Conservation (phyloP, 2,329 filamentous ascomycete genomes). For the Ophiostoma himal-ulmi region DNA sequence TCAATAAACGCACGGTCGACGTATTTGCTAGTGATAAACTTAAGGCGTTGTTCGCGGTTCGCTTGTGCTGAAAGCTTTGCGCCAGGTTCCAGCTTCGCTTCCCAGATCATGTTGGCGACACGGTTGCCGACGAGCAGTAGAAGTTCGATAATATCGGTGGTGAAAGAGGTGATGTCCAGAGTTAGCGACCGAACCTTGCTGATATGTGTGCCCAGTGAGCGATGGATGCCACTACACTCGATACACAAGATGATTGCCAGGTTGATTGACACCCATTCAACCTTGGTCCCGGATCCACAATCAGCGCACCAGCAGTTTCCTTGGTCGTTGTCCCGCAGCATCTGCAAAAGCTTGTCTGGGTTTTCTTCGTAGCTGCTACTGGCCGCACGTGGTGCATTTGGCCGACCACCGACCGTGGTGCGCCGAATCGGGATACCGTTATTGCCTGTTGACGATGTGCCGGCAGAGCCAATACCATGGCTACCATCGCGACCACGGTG, state of each 20-base stretch:
- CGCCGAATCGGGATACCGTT: constrained; percentile 65
- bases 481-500: constrained; percentile 31
- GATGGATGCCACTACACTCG: constrained; percentile 95
- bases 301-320: constrained; percentile 93
- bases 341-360: constrained; percentile 78
- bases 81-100: constrained; percentile 69
- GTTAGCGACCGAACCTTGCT: constrained; percentile 95
- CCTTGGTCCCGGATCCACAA: constrained; percentile 83
- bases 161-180: constrained; percentile 92
- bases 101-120: constrained; percentile 95
- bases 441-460: constrained; percentile 41
- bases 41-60: constrained; percentile 82
- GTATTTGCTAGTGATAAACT: constrained; percentile 94
- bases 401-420: constrained; percentile 85
- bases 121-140: constrained; percentile 87
- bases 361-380: constrained; percentile 74
- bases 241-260: constrained; percentile 94
- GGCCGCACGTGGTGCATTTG: constrained; percentile 56
- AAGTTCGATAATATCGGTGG: constrained; percentile 91
- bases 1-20: constrained; percentile 77
- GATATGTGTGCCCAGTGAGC: constrained; percentile 93
- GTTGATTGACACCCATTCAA: constrained; percentile 99
- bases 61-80: constrained; percentile 71
- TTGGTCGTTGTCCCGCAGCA: constrained; percentile 82
- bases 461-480: constrained; percentile 25